A percentile compares a stretch with the other conserved stretches of the same genome.
Evolutionary conservation across 1,284 basidiomycete genomes (phyloP).

Genomic region (Polyporus tsugae): DNA sequence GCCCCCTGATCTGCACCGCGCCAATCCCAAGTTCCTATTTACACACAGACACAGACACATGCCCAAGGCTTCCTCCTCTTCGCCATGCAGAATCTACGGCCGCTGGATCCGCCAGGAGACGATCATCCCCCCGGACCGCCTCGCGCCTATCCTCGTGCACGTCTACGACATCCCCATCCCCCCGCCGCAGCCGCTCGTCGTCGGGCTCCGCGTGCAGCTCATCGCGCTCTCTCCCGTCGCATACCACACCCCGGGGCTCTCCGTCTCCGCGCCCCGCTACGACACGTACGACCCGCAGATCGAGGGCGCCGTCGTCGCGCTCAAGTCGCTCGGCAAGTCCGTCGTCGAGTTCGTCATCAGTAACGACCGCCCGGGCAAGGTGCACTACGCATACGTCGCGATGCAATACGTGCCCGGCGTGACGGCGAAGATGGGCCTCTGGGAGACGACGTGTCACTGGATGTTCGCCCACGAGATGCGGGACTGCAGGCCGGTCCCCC

Average conservation of each 20-base stretch:
- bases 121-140: slow-evolving; percentile 3
- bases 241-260: slow-evolving; percentile 5
- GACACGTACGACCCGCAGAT: slow-evolving; percentile 14
- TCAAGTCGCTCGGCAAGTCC: slow-evolving; percentile 9
- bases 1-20: background rate
- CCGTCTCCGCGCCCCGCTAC: slow-evolving; percentile 1
- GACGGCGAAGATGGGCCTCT: slow-evolving; percentile 9
- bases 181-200: slow-evolving; percentile 4
- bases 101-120: slow-evolving; percentile 9
- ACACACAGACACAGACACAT: background rate
- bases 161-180: slow-evolving; percentile 11
- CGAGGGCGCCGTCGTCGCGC: slow-evolving; percentile 5
- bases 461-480: slow-evolving; percentile 13
- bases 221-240: slow-evolving; percentile 4
- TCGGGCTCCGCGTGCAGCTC: slow-evolving; percentile 9
- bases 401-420: slow-evolving; percentile 11
- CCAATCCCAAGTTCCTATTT: background rate
- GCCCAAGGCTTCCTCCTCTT: background rate
- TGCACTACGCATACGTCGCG: slow-evolving; percentile 11
- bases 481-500: slow-evolving; percentile 7
- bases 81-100: slow-evolving; percentile 10
- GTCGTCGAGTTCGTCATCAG: slow-evolving; percentile 6
- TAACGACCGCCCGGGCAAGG: slow-evolving; percentile 10
- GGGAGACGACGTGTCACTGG: slow-evolving; percentile 13
- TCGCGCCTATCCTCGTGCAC: slow-evolving; percentile 9